Conservation (phyloP, 345 rosid genomes). For the Dovyalis caffra region DNA sequence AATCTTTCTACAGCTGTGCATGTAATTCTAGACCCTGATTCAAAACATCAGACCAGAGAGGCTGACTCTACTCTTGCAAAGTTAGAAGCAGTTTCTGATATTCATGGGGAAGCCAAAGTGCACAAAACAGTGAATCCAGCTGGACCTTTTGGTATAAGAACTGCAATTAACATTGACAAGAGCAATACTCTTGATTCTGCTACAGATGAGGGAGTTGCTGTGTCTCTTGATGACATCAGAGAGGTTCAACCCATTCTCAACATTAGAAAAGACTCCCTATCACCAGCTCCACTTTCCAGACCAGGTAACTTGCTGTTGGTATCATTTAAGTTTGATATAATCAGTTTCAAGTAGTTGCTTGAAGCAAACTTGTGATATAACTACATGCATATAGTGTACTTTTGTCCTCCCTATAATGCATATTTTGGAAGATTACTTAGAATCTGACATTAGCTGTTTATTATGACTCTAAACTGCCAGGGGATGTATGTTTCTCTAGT, state of each 20-base stretch:
- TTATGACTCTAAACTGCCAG: conserved; percentile 29
- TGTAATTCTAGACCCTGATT: conserved; percentile 25
- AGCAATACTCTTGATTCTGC: conserved; percentile 21
- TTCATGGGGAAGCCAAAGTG: conserved; percentile 16
- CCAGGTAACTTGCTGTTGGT: conserved; percentile 45
- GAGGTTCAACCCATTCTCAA: conserved; percentile 38
- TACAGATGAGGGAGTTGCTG: conserved; percentile 31
- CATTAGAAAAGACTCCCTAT: conserved; percentile 47
- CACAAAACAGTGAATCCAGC: background rate
- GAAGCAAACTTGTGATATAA: background rate
- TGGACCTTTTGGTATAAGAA: conserved; percentile 19
- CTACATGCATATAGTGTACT: background rate
- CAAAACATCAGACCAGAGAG: conserved; percentile 17
- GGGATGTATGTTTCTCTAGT: conserved; percentile 58
- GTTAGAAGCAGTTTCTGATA: conserved; percentile 11
- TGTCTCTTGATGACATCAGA: conserved; percentile 20
- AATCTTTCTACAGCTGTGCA: conserved; percentile 20
- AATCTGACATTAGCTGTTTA: background rate
- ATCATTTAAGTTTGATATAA: conserved; percentile 3
- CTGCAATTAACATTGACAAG: conserved; percentile 16
- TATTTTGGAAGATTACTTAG: background rate
- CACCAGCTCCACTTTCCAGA: conserved; percentile 30
- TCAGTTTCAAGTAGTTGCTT: background rate
- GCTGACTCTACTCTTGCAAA: conserved; percentile 16
- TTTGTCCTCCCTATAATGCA: background rate